Evolutionary conservation across 1,284 basidiomycete species (phyloP).

Genomic region (Papiliotrema fonsecae): DNA sequence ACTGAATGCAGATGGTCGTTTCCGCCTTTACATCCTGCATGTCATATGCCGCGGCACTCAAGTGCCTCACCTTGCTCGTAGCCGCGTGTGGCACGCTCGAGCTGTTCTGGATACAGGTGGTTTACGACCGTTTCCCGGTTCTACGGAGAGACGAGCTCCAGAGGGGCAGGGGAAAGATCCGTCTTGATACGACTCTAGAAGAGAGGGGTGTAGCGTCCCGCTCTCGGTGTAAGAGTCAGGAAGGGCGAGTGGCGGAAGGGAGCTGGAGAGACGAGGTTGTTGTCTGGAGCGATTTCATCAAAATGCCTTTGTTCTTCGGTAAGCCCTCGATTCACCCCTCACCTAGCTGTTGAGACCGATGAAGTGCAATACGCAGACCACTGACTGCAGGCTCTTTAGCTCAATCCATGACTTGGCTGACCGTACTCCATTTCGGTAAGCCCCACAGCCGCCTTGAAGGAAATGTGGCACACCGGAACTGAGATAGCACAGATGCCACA

Average conservation of each 20-base stretch:
- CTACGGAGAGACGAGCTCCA: neutral
- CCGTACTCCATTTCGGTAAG: neutral
- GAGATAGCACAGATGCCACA: neutral
- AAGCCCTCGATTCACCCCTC: neutral
- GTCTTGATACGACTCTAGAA: too few relatives aligned
- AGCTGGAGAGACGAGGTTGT: neutral
- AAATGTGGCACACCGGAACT: too few relatives aligned
- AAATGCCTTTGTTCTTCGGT: constrained; percentile 1
- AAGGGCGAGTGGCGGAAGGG: too few relatives aligned
- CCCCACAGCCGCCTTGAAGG: too few relatives aligned
- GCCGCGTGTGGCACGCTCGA: neutral
- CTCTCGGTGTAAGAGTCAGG: too few relatives aligned
- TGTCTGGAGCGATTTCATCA: constrained; percentile 1
- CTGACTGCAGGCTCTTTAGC: neutral
- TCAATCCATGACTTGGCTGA: neutral
- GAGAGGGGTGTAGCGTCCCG: too few relatives aligned
- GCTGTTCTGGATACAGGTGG: constrained; percentile 1
- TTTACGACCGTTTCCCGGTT: constrained; percentile 1
- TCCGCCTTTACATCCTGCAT: neutral
- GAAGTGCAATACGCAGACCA: too few relatives aligned
- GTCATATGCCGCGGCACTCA: neutral
- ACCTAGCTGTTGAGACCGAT: too few relatives aligned
- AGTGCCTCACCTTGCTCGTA: neutral
- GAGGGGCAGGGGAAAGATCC: neutral
- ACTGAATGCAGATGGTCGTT: neutral